Conservation (phyloP, 495 filamentous ascomycete genomes). For the Halenospora varia region DNA sequence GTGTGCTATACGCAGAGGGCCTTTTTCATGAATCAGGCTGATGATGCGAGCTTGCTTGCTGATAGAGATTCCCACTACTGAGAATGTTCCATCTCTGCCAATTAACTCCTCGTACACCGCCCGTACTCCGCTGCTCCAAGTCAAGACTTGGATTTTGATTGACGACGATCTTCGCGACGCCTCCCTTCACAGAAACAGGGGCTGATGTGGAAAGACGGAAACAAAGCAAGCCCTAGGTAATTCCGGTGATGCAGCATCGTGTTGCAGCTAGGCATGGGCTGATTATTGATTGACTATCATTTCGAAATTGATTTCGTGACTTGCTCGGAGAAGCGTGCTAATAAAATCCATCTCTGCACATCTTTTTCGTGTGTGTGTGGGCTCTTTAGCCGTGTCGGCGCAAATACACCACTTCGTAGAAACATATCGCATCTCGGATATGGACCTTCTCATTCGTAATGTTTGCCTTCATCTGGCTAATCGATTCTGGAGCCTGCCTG, state of each 20-base stretch:
- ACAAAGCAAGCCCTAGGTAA: conserved; percentile 5
- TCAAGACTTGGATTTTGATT: conserved; percentile 7
- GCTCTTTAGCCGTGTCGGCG: conserved; percentile 12
- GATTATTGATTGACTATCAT: conserved; percentile 10
- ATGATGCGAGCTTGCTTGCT: not conserved
- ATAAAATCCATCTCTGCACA: not conserved
- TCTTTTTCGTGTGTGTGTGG: conserved; percentile 1
- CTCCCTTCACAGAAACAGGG: not conserved
- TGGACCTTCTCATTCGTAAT: not conserved
- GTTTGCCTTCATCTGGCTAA: conserved; percentile 13
- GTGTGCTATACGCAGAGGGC: not conserved
- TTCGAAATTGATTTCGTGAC: conserved; percentile 3
- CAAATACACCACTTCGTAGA: no score
- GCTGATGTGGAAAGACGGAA: not conserved
- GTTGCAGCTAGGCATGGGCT: conserved; percentile 7
- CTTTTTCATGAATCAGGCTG: not conserved
- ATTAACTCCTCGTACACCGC: conserved; percentile 2
- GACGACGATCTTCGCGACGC: conserved; percentile 6
- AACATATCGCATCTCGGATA: conserved; percentile 4
- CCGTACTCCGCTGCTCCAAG: not conserved
- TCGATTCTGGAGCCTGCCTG: not conserved
- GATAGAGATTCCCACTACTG: conserved; percentile 1
- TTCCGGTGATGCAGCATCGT: conserved; percentile 8
- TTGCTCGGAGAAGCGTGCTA: conserved; percentile 12
- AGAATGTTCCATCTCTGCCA: not conserved